Percentiles rank a stretch among this genome's conserved stretches.
Conservation (phyloP, 306 rosid genomes). For the Ziziphus jujuba region DNA sequence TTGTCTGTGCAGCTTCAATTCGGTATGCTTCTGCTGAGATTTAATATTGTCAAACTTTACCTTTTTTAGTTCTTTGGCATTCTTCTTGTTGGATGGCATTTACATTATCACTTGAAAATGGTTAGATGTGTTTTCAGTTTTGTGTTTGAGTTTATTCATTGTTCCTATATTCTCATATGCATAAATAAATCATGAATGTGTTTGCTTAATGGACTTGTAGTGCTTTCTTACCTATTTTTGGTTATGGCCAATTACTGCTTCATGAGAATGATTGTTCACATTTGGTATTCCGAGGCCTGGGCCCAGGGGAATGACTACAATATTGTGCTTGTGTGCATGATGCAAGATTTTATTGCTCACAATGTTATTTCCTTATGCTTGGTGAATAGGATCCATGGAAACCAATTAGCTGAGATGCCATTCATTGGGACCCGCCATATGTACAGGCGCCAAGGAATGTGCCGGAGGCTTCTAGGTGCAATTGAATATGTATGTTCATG, state of each 20-base stretch:
- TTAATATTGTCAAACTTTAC: background rate
- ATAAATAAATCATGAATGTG: too few species aligned
- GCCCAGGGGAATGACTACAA: background rate
- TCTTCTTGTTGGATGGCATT: too few species aligned
- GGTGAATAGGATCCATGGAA: constrained; percentile 77
- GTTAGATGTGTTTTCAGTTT: too few species aligned
- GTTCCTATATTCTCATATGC: background rate
- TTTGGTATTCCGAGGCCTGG: background rate
- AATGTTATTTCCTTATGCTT: constrained; percentile 17
- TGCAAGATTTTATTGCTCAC: constrained; percentile 19
- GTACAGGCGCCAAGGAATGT: constrained; percentile 96
- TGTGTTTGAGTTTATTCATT: too few species aligned
- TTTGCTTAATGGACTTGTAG: too few species aligned
- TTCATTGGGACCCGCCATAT: constrained; percentile 88
- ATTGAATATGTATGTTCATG: constrained; percentile 66
- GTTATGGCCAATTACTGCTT: background rate
- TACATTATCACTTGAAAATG: too few species aligned
- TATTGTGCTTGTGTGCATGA: background rate
- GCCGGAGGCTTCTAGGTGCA: constrained; percentile 78
- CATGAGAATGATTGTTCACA: background rate
- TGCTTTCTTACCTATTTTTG: background rate
- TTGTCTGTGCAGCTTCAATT: constrained; percentile 67
- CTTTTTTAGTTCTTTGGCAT: too few species aligned
- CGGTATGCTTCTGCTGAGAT: constrained; percentile 48
- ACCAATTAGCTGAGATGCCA: constrained; percentile 92